Conservation (phyloP, 1,284 basidiomycete species). For the Microbotryum silenes-acaulis region DNA sequence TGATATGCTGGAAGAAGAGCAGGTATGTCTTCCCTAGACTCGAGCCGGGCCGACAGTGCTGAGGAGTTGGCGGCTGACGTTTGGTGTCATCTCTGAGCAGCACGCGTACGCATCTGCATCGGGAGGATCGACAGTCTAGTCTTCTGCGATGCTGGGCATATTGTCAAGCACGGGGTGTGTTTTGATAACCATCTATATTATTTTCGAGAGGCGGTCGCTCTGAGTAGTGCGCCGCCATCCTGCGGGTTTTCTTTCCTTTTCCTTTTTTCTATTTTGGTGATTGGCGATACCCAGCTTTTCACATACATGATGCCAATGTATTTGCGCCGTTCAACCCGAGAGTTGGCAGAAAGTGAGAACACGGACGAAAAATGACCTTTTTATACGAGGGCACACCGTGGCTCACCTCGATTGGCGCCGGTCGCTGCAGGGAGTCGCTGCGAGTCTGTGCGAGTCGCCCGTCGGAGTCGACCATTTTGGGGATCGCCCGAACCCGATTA, state of each 20-base stretch:
- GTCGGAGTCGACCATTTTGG: too few species aligned
- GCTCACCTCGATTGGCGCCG: too few species aligned
- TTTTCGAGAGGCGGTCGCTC: neutral
- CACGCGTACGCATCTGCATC: constrained; percentile 2
- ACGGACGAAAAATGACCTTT: too few species aligned
- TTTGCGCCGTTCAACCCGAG: too few species aligned
- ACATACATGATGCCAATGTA: neutral
- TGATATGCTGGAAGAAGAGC: neutral
- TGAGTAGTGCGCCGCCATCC: neutral
- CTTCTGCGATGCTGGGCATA: neutral
- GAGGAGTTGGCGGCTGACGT: neutral
- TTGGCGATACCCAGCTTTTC: neutral
- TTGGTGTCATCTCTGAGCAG: neutral
- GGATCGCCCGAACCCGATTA: too few species aligned
- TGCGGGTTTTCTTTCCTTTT: neutral
- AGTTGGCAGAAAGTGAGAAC: too few species aligned
- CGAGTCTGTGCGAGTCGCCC: too few species aligned
- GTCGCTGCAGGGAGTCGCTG: too few species aligned
- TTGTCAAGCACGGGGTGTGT: neutral
- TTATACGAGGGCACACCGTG: too few species aligned
- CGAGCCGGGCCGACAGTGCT: neutral
- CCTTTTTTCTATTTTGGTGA: neutral
- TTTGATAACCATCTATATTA: neutral
- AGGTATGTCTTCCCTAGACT: neutral
- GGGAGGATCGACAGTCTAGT: neutral